Evolutionary conservation across 179 eudicot species (phyloP).

Genomic region (Gypsophila paniculata): DNA sequence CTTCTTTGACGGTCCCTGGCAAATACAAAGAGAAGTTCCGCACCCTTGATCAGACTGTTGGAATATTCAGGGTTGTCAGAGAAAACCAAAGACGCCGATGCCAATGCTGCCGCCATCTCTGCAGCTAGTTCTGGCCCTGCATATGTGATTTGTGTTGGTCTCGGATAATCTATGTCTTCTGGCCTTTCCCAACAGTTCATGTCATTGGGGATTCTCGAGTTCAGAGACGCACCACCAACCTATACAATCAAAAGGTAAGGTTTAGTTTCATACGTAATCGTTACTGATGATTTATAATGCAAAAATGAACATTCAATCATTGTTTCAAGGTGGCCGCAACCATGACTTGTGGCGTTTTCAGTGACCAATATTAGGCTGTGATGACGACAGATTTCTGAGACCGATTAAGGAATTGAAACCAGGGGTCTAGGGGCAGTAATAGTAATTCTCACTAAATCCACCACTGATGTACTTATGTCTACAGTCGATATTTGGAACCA

Average conservation of each 20-base stretch:
- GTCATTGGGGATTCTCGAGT: slow-evolving; percentile 47
- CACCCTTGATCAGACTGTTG: slow-evolving; percentile 40
- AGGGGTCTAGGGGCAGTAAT: too few relatives aligned
- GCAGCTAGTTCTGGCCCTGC: slow-evolving; percentile 64
- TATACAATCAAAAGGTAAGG: background rate
- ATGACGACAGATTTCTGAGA: too few relatives aligned
- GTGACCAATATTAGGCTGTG: too few relatives aligned
- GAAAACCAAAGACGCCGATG: slow-evolving; percentile 72
- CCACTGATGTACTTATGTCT: too few relatives aligned
- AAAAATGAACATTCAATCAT: background rate
- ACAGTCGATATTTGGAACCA: background rate
- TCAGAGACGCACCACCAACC: slow-evolving; percentile 54
- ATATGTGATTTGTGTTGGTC: slow-evolving; percentile 34
- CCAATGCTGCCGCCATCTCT: slow-evolving; percentile 76
- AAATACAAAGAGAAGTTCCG: slow-evolving; percentile 43
- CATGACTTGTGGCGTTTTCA: too few relatives aligned
- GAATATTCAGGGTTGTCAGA: slow-evolving; percentile 44
- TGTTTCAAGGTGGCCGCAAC: background rate
- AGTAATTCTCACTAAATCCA: too few relatives aligned
- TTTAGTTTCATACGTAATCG: background rate
- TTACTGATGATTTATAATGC: background rate
- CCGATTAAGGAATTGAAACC: too few relatives aligned
- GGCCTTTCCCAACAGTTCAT: slow-evolving; percentile 69
- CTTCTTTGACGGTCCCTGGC: slow-evolving; percentile 39
- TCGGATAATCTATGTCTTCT: slow-evolving; percentile 72